Conservation (phyloP, 2,329 filamentous ascomycete species). For the Aureobasidium vineae region DNA sequence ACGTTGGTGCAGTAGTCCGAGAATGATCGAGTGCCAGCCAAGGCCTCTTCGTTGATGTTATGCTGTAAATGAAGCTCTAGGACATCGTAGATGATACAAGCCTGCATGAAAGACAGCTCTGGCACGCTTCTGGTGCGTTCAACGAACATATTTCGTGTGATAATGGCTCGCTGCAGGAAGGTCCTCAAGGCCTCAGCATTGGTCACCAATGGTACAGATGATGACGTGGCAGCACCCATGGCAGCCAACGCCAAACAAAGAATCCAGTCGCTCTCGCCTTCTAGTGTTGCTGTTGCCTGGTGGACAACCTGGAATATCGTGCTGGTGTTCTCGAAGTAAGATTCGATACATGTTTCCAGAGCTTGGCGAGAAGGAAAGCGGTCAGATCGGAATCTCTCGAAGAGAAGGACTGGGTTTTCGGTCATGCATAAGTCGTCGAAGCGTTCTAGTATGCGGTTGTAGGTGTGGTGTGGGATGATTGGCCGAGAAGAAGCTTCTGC, state of each 20-base stretch:
- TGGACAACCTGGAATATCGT: slow-evolving; percentile 7
- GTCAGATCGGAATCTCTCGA: slow-evolving; percentile 5
- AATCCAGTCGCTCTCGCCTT: slow-evolving; percentile 8
- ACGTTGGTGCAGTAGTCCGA: slow-evolving; percentile 3
- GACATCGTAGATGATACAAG: slow-evolving; percentile 6
- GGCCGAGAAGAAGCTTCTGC: neutral
- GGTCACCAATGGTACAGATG: neutral
- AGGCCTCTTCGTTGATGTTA: neutral
- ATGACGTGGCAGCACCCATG: slow-evolving; percentile 1
- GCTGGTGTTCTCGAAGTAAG: slow-evolving; percentile 5
- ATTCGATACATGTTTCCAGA: slow-evolving; percentile 4
- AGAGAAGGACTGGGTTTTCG: neutral
- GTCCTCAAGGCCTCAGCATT: slow-evolving; percentile 9
- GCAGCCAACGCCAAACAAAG: slow-evolving; percentile 14
- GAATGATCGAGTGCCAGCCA: slow-evolving; percentile 13
- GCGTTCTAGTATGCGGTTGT: neutral
- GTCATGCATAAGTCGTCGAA: slow-evolving; percentile 5
- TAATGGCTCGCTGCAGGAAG: slow-evolving; percentile 10
- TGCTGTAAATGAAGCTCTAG: slow-evolving; percentile 14
- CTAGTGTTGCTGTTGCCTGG: neutral
- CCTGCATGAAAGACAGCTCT: slow-evolving; percentile 14
- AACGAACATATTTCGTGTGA: neutral
- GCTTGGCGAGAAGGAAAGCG: slow-evolving; percentile 10
- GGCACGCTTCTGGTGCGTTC: neutral
- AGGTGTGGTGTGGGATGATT: neutral